These are phyloP conservation scores for Phellopilus nigrolimitatus DNA, from an alignment of 1,284 basidiomycete species.

Conservation along the genomic window DNA sequence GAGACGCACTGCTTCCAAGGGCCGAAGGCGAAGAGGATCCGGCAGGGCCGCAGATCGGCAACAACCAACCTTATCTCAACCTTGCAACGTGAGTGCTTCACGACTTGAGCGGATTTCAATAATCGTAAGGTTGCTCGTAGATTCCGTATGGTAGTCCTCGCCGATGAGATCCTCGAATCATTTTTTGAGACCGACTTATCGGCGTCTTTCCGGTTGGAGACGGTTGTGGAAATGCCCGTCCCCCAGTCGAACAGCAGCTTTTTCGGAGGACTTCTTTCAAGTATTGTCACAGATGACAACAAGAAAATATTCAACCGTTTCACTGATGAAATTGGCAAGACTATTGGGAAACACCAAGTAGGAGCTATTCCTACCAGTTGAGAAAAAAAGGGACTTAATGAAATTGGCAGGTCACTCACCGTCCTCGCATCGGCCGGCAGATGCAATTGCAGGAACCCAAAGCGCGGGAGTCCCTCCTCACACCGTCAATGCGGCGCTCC, in stretches of 20 bases:
- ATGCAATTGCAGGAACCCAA: slow-evolving; percentile 82
- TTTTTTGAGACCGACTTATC: slow-evolving; percentile 92
- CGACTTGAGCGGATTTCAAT: not conserved
- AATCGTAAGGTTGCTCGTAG: slow-evolving; percentile 36
- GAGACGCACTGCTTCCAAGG: slow-evolving; percentile 73
- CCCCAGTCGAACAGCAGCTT: slow-evolving; percentile 57
- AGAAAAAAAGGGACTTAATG: not conserved
- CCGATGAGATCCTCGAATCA: slow-evolving; percentile 89
- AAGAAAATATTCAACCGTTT: slow-evolving; percentile 82
- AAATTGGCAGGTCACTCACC: slow-evolving; percentile 53
- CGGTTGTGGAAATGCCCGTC: slow-evolving; percentile 57
- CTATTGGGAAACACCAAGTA: slow-evolving; percentile 86
- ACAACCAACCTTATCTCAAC: slow-evolving; percentile 85
- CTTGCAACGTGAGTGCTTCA: slow-evolving; percentile 60
- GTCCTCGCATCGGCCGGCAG: slow-evolving; percentile 82
- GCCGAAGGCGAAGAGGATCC: slow-evolving; percentile 41
- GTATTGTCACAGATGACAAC: slow-evolving; percentile 84
- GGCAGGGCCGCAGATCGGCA: slow-evolving; percentile 44
- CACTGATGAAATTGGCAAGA: slow-evolving; percentile 90
- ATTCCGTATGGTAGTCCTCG: slow-evolving; percentile 95
- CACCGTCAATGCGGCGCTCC: slow-evolving; percentile 58
- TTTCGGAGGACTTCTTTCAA: slow-evolving; percentile 82
- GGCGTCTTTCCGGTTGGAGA: slow-evolving; percentile 80
- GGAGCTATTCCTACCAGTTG: slow-evolving; percentile 18
- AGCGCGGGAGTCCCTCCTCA: slow-evolving; percentile 81